phyloP scores from a whole-genome alignment of 495 filamentous ascomycete species.

The Penicillium maclennaniae region DNA sequence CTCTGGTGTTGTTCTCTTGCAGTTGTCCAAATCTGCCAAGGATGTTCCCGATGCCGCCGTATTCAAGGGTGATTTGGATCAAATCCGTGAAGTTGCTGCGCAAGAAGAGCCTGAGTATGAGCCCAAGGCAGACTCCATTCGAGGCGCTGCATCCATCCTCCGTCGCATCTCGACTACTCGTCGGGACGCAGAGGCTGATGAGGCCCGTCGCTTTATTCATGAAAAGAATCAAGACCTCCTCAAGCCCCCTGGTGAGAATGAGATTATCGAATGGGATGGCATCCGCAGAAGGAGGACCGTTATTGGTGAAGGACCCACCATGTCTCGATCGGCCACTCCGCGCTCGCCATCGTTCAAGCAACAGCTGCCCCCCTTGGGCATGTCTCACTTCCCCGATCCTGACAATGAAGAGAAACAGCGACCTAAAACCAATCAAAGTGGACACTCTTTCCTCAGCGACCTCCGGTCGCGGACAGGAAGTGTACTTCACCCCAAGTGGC shows the following conservation, averaged over 20 bases:
- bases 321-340: conserved; percentile 27
- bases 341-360: conserved; percentile 42
- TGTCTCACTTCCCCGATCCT: conserved; percentile 75
- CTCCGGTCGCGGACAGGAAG: conserved; percentile 51
- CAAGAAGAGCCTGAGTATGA: conserved; percentile 93
- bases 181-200: conserved; percentile 74
- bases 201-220: conserved; percentile 73
- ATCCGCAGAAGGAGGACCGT: conserved; percentile 78
- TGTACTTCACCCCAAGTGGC: conserved; percentile 33
- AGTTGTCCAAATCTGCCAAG: conserved; percentile 97
- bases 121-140: conserved; percentile 93
- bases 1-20: conserved; percentile 89
- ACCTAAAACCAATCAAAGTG: conserved; percentile 31
- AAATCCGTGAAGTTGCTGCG: conserved; percentile 89
- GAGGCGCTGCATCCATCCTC: conserved; percentile 86
- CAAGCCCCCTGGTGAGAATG: conserved; percentile 69
- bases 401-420: conserved; percentile 41
- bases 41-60: conserved; percentile 93
- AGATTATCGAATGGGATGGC: conserved; percentile 89
- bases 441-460: conserved; percentile 51
- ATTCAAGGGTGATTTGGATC: conserved; percentile 89
- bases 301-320: conserved; percentile 45
- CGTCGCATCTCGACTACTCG: conserved; percentile 74
- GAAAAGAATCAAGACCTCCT: conserved; percentile 70
- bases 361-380: conserved; percentile 78